Conservation (phyloP, 257 asterid genomes). For the Avicennia marina region DNA sequence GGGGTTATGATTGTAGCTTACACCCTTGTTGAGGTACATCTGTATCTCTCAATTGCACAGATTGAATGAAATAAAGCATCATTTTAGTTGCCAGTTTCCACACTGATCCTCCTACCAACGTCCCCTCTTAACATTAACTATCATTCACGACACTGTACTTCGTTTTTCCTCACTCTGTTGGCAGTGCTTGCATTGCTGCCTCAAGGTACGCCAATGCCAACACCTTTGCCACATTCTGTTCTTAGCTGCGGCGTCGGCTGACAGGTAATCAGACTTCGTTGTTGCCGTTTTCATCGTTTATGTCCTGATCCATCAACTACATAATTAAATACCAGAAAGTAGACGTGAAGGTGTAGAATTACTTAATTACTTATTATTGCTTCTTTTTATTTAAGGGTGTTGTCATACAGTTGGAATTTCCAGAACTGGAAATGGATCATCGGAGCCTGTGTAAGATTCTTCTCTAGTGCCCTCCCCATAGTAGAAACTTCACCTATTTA, state of each 20-base stretch:
- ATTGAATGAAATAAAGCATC: too few relatives aligned
- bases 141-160: too few relatives aligned
- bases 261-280: constrained; percentile 54
- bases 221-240: constrained; percentile 88
- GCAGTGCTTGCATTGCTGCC: constrained; percentile 82
- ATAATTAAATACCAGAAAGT: too few relatives aligned
- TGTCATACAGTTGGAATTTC: constrained; percentile 76
- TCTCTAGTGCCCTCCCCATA: constrained; percentile 1
- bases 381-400: constrained; percentile 47
- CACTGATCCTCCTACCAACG: too few relatives aligned
- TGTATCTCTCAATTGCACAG: too few relatives aligned
- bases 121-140: too few relatives aligned
- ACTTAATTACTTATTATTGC: background rate
- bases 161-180: background rate
- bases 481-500: too few relatives aligned
- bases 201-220: constrained; percentile 90
- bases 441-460: constrained; percentile 75
- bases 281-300: background rate
- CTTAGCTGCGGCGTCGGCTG: constrained; percentile 97
- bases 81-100: too few relatives aligned
- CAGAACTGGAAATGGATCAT: constrained; percentile 88
- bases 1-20: constrained; percentile 89
- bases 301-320: background rate
- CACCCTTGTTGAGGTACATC: constrained; percentile 78
- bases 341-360: too few relatives aligned